Evolutionary conservation across 2,329 filamentous ascomycete genomes (phyloP).

Genomic region (Trichoderma hamatum): DNA sequence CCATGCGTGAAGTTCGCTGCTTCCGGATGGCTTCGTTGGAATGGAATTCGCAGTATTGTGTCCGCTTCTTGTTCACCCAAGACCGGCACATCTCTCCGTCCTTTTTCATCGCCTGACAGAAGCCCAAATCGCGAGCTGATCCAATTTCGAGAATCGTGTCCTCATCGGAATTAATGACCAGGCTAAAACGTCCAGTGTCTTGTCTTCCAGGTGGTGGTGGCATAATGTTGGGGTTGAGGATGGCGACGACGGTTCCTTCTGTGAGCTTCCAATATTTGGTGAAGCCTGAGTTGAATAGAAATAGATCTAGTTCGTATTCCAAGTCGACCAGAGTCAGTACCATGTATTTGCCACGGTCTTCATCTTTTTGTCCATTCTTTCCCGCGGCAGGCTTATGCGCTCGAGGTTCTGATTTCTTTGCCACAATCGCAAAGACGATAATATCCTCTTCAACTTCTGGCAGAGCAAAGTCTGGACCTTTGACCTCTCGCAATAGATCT

Average conservation of each 20-base stretch:
- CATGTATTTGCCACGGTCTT: conserved; percentile 84
- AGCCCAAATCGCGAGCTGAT: conserved; percentile 79
- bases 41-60: conserved; percentile 91
- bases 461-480: conserved; percentile 78
- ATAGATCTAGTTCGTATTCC: conserved; percentile 88
- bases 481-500: conserved; percentile 78
- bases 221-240: conserved; percentile 90
- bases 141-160: conserved; percentile 93
- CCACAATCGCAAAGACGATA: conserved; percentile 85
- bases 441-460: conserved; percentile 85
- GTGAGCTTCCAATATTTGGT: conserved; percentile 93
- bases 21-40: conserved; percentile 80
- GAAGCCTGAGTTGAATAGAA: conserved; percentile 88
- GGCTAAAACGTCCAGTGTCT: conserved; percentile 81
- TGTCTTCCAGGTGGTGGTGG: conserved; percentile 75
- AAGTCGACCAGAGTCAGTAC: conserved; percentile 85
- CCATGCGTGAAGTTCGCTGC: conserved; percentile 66
- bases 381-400: conserved; percentile 53
- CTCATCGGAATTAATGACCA: conserved; percentile 81
- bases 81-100: conserved; percentile 78
- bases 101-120: conserved; percentile 81
- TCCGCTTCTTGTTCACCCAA: conserved; percentile 89
- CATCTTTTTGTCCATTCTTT: conserved; percentile 51
- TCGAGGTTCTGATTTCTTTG: conserved; percentile 82
- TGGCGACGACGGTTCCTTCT: conserved; percentile 86